A percentile compares a stretch with the other conserved stretches of the same genome.
Evolutionary conservation across 2,329 filamentous ascomycete genomes (phyloP).

Genomic region (Pseudohalonectria lignicola): DNA sequence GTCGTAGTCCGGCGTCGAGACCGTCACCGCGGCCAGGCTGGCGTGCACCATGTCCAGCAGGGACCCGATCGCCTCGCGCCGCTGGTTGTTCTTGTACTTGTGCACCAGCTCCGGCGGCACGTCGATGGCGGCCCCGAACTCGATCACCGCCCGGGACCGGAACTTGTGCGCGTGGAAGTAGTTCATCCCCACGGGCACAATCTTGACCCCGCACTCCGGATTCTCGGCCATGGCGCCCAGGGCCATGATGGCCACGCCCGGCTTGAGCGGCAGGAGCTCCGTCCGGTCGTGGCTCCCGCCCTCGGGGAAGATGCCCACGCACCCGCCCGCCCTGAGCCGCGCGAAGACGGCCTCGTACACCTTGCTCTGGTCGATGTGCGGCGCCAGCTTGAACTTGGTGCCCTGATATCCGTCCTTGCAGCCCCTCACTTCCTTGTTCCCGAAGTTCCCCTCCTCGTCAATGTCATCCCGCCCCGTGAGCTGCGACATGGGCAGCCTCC

Average conservation of each 20-base stretch:
- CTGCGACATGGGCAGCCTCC: constrained; percentile 63
- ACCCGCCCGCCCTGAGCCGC: constrained; percentile 70
- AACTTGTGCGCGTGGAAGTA: constrained; percentile 99
- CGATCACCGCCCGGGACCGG: constrained; percentile 85
- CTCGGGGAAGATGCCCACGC: constrained; percentile 94
- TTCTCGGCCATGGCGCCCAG: constrained; percentile 78
- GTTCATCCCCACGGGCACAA: constrained; percentile 97
- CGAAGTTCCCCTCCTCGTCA: constrained; percentile 53
- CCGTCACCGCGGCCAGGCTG: constrained; percentile 76
- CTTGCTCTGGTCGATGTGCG: constrained; percentile 85
- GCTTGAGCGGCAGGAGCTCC: constrained; percentile 84
- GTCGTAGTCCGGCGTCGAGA: constrained; percentile 88
- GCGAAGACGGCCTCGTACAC: constrained; percentile 92
- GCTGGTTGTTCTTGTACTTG: constrained; percentile 72
- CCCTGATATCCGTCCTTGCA: constrained; percentile 57
- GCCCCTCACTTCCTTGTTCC: constrained; percentile 41
- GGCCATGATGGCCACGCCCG: constrained; percentile 92
- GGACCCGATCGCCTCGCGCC: constrained; percentile 76
- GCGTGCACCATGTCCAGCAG: constrained; percentile 82
- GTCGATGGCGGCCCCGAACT: constrained; percentile 85
- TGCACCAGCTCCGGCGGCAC: constrained; percentile 73
- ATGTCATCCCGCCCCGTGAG: constrained; percentile 72
- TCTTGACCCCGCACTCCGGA: constrained; percentile 80
- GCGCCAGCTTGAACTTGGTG: constrained; percentile 75
- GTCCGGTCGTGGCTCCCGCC: constrained; percentile 93